phyloP scores from a whole-genome alignment of 305 asterid species.

The Withania somnifera region DNA sequence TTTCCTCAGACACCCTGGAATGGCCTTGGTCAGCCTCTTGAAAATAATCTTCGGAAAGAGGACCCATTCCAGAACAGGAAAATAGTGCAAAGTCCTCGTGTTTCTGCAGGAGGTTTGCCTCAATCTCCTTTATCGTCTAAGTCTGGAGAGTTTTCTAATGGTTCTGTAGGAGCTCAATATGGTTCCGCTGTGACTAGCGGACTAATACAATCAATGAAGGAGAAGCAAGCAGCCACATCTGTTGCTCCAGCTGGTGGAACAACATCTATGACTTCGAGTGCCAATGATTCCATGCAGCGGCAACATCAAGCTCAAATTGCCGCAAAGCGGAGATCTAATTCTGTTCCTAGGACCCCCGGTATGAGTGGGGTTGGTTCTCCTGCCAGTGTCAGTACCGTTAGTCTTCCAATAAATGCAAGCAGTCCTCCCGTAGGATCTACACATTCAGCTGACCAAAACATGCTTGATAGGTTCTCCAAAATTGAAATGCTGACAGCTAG shows the following conservation, averaged over 20 bases:
- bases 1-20: slow-evolving; percentile 76
- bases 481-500: slow-evolving; percentile 60
- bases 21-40: slow-evolving; percentile 59
- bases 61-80: slow-evolving; percentile 76
- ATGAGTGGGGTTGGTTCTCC: slow-evolving; percentile 91
- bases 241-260: slow-evolving; percentile 49
- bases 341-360: slow-evolving; percentile 64
- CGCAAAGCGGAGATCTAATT: slow-evolving; percentile 67
- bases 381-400: slow-evolving; percentile 73
- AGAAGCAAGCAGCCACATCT: slow-evolving; percentile 63
- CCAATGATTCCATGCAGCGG: slow-evolving; percentile 70
- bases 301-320: slow-evolving; percentile 70
- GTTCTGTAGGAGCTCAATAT: slow-evolving; percentile 79
- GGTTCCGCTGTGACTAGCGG: slow-evolving; percentile 71
- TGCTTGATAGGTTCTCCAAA: slow-evolving; percentile 79
- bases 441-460: slow-evolving; percentile 46
- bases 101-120: slow-evolving; percentile 85
- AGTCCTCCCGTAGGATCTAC: slow-evolving; percentile 79
- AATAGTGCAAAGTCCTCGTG: slow-evolving; percentile 77
- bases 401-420: slow-evolving; percentile 52
- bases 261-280: slow-evolving; percentile 52
- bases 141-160: slow-evolving; percentile 93
- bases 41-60: slow-evolving; percentile 61
- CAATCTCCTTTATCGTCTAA: slow-evolving; percentile 97
- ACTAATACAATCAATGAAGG: slow-evolving; percentile 59